These are phyloP conservation scores for Pichiaceae sp. DNA, from an alignment of 1,139 yeast species.

Conservation along the genomic window DNA sequence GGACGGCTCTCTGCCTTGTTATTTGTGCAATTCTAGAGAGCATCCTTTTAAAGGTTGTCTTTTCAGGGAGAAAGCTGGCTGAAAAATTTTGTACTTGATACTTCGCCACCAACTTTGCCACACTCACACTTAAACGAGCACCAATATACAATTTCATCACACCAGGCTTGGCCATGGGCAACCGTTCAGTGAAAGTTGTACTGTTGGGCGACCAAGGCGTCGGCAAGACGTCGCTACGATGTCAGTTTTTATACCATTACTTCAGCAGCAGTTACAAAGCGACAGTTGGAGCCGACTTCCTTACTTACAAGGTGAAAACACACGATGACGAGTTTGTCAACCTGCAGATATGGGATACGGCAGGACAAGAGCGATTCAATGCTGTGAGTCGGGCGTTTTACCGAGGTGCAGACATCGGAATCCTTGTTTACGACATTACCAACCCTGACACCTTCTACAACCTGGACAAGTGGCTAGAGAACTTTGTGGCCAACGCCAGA, in stretches of 20 bases:
- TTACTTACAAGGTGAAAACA: constrained; percentile 34
- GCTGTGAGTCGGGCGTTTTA: constrained; percentile 52
- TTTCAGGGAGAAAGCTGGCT: too few relatives aligned
- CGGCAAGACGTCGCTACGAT: constrained; percentile 52
- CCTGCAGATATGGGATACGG: constrained; percentile 60
- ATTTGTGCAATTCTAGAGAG: too few relatives aligned
- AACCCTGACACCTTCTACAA: constrained; percentile 46
- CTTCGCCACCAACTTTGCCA: too few relatives aligned
- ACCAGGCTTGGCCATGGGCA: too few relatives aligned
- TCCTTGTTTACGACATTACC: constrained; percentile 49
- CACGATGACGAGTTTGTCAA: constrained; percentile 23
- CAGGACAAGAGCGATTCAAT: constrained; percentile 59
- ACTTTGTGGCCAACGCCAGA: constrained; percentile 43
- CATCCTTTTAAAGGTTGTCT: too few relatives aligned
- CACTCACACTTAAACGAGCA: too few relatives aligned
- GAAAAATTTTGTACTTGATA: too few relatives aligned
- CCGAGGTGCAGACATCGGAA: constrained; percentile 53
- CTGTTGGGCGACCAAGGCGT: constrained; percentile 55
- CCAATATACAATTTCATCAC: too few relatives aligned
- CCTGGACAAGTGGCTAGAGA: constrained; percentile 42
- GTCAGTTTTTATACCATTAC: constrained; percentile 50
- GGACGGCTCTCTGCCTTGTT: too few relatives aligned
- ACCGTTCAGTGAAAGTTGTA: constrained; percentile 37
- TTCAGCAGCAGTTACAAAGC: constrained; percentile 54
- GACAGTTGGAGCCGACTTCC: constrained; percentile 55